Conservation (phyloP, 495 filamentous ascomycete genomes). For the Annulohypoxylon stygium region DNA sequence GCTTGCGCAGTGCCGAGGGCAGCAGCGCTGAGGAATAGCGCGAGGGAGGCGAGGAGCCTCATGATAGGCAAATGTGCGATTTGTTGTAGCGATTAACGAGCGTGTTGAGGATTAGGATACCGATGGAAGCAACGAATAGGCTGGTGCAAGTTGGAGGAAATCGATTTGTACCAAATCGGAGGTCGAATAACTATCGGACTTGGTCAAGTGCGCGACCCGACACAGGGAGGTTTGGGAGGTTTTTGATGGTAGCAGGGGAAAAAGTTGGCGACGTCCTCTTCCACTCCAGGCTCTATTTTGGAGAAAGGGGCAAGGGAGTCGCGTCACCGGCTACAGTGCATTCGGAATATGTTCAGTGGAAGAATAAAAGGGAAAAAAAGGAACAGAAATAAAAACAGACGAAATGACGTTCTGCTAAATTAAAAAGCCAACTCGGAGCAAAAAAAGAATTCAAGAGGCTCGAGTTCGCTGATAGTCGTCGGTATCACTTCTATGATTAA, state of each 20-base stretch:
- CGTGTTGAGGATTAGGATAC: constrained; percentile 26
- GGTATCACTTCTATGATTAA: constrained; percentile 44
- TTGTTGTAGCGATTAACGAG: constrained; percentile 42
- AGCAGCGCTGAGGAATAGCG: constrained; percentile 59
- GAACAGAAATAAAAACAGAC: constrained; percentile 36
- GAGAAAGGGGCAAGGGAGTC: constrained; percentile 46
- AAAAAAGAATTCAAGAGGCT: constrained; percentile 44
- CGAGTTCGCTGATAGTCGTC: constrained; percentile 38
- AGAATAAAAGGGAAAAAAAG: constrained; percentile 36
- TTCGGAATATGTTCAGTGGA: constrained; percentile 49
- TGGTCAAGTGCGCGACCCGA: constrained; percentile 26
- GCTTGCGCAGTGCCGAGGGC: constrained; percentile 52
- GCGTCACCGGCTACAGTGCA: constrained; percentile 47
- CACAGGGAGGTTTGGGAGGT: not conserved
- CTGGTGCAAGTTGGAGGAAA: constrained; percentile 5
- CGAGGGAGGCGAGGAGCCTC: constrained; percentile 54
- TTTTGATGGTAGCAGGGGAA: not conserved
- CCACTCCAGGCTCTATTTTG: constrained; percentile 11
- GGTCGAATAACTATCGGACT: constrained; percentile 27
- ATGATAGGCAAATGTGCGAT: constrained; percentile 39
- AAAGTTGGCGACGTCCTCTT: constrained; percentile 24
- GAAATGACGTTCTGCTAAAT: constrained; percentile 33
- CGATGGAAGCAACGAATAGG: constrained; percentile 15
- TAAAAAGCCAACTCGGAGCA: constrained; percentile 40
- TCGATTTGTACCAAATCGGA: constrained; percentile 2